phyloP scores from a whole-genome alignment of 345 rosid species.

The Ceriops zippeliana region DNA sequence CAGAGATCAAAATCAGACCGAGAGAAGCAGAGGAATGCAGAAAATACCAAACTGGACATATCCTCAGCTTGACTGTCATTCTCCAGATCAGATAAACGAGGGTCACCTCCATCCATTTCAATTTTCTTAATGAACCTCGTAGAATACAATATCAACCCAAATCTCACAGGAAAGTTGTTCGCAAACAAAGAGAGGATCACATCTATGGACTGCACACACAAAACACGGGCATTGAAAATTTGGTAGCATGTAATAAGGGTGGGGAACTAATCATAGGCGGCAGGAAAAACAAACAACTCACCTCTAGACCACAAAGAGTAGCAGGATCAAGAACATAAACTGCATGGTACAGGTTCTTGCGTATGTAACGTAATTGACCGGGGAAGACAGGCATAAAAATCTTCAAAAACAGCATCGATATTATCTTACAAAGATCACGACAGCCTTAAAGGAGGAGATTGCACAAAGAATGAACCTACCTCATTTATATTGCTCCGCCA shows the following conservation, averaged over 20 bases:
- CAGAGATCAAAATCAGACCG: background rate
- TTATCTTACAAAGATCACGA: constrained; percentile 19
- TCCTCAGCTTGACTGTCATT: constrained; percentile 50
- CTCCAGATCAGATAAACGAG: constrained; percentile 33
- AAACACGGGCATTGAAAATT: constrained; percentile 20
- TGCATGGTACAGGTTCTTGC: constrained; percentile 94
- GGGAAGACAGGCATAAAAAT: constrained; percentile 97
- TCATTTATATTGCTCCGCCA: constrained; percentile 94
- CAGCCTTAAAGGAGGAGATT: constrained; percentile 11
- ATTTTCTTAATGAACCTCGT: constrained; percentile 54
- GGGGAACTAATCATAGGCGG: background rate
- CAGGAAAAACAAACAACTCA: constrained; percentile 25
- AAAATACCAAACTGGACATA: constrained; percentile 77
- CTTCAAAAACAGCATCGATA: constrained; percentile 40
- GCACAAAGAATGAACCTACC: constrained; percentile 35
- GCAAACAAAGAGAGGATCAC: constrained; percentile 68
- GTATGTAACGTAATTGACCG: constrained; percentile 89
- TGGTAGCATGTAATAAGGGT: background rate
- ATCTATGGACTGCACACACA: constrained; percentile 67
- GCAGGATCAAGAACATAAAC: constrained; percentile 94
- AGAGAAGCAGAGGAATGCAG: constrained; percentile 16
- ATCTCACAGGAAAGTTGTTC: constrained; percentile 80
- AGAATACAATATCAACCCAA: constrained; percentile 86
- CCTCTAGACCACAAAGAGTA: constrained; percentile 84
- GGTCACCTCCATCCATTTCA: constrained; percentile 54